phyloP scores from a whole-genome alignment of 2,329 filamentous ascomycete species.

The Cladosporium sp. region DNA sequence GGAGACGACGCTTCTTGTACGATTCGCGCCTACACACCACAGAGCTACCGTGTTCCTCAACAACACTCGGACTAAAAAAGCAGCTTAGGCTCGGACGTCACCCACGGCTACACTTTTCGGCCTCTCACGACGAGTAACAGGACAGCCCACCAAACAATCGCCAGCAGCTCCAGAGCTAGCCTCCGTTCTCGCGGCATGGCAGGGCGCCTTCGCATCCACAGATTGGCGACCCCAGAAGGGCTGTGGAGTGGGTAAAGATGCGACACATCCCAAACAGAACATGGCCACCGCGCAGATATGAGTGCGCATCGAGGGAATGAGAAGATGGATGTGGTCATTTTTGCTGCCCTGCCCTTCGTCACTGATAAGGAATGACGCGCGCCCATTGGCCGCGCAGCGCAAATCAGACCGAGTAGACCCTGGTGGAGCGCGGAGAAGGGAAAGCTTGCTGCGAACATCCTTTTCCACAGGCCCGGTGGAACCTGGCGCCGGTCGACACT shows the following conservation, averaged over 20 bases:
- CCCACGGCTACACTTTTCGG: constrained; percentile 18
- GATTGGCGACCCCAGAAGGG: constrained; percentile 9
- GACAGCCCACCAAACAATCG: constrained; percentile 2
- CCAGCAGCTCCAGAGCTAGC: neutral
- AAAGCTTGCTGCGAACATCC: constrained; percentile 2
- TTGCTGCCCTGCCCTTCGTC: constrained; percentile 3
- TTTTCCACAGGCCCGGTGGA: constrained; percentile 6
- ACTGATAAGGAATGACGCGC: constrained; percentile 11
- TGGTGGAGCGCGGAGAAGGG: constrained; percentile 16
- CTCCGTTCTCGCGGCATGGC: constrained; percentile 17
- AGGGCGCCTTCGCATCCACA: constrained; percentile 2
- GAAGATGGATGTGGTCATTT: constrained; percentile 22
- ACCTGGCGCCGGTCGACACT: neutral
- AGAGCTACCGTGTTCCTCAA: constrained; percentile 17
- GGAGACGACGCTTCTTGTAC: constrained; percentile 12
- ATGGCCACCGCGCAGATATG: constrained; percentile 17
- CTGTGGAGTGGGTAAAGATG: neutral
- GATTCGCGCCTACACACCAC: neutral
- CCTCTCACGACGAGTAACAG: constrained; percentile 3
- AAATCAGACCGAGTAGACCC: neutral
- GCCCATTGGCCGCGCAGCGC: constrained; percentile 5
- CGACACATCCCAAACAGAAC: neutral
- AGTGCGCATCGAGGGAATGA: constrained; percentile 2
- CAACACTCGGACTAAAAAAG: constrained; percentile 15
- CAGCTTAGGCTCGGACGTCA: constrained; percentile 18